A percentile compares a stretch with the other conserved stretches of the same genome.
phyloP scores from a whole-genome alignment of 2,329 filamentous ascomycete genomes.

The Sporothrix dimorphospora region DNA sequence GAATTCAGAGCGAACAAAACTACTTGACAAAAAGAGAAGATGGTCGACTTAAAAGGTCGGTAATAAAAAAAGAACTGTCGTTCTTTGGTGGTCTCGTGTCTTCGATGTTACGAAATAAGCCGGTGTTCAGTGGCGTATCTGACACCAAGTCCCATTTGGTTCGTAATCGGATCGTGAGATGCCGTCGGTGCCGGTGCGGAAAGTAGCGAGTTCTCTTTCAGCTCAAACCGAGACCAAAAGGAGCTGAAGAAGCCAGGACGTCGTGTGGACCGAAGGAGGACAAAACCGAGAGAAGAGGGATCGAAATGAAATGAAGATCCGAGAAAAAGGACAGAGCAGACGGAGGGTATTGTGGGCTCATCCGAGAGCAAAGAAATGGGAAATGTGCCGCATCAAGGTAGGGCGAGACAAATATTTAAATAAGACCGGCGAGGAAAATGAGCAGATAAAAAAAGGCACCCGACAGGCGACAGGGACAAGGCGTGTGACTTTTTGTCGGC shows the following conservation, averaged over 20 bases:
- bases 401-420: neutral
- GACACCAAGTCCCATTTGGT: slow-evolving; percentile 1
- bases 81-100: neutral
- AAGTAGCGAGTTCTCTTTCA: neutral
- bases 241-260: neutral
- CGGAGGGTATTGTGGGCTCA: neutral
- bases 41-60: no score
- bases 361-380: neutral
- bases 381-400: neutral
- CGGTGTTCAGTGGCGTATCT: neutral
- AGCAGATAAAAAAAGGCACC: slow-evolving; percentile 12
- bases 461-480: neutral
- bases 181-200: neutral
- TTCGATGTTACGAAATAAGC: neutral
- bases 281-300: neutral
- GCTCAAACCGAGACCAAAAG: neutral
- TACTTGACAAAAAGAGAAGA: no score
- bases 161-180: slow-evolving; percentile 8
- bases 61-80: neutral
- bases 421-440: neutral
- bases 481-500: slow-evolving; percentile 25
- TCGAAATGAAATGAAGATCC: neutral
- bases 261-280: neutral
- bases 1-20: neutral
- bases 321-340: neutral